Evolutionary conservation across 106 monocot genomes (phyloP).

Genomic region (Dendrobium huoshanense): DNA sequence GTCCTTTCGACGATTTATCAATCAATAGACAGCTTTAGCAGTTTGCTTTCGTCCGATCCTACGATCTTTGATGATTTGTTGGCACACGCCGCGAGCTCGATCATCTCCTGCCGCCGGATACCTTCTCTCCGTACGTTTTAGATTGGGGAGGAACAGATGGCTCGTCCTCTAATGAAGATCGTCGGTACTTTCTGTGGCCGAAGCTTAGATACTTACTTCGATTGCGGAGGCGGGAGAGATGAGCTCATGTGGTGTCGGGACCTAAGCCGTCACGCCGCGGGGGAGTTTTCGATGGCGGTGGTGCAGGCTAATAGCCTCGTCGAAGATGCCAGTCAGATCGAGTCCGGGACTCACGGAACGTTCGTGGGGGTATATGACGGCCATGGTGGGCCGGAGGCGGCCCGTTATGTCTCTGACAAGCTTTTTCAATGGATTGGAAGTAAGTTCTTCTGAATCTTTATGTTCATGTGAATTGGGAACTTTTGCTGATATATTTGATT

Average conservation of each 20-base stretch:
- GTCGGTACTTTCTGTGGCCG: neutral
- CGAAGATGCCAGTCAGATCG: slow-evolving; percentile 74
- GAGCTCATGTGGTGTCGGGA: slow-evolving; percentile 60
- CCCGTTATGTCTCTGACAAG: slow-evolving; percentile 7
- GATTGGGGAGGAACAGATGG: neutral
- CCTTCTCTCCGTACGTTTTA: neutral
- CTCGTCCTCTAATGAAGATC: neutral
- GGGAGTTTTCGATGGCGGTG: slow-evolving; percentile 84
- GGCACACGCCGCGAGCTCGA: neutral
- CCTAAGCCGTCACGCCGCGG: slow-evolving; percentile 37
- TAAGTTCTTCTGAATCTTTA: neutral
- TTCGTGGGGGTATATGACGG: slow-evolving; percentile 20
- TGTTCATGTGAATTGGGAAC: neutral
- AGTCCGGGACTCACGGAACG: slow-evolving; percentile 32
- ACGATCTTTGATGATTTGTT: neutral
- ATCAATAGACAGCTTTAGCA: neutral
- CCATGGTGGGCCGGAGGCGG: slow-evolving; percentile 17
- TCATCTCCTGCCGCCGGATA: neutral
- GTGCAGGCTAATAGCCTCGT: slow-evolving; percentile 58
- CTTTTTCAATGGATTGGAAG: slow-evolving; percentile 1
- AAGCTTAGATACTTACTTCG: slow-evolving; percentile 8
- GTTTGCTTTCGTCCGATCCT: neutral
- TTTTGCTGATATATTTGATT: neutral
- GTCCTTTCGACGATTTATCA: neutral
- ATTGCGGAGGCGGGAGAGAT: slow-evolving; percentile 23